Base-by-base conservation (phyloP, 192 early-diverging fungal genomes). In the Chytriomyces hyalinus region DNA sequence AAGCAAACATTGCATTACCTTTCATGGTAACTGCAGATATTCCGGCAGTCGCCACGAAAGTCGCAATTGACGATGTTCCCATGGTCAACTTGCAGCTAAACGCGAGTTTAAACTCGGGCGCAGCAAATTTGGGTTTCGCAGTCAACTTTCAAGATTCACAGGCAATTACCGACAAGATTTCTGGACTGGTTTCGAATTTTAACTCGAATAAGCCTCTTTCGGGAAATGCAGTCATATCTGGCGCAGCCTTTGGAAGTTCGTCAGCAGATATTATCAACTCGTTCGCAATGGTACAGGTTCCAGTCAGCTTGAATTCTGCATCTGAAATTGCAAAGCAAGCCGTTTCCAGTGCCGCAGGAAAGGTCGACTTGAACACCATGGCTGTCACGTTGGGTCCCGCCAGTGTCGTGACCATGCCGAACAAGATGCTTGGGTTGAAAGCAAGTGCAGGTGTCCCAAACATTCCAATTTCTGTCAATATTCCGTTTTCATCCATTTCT, bases 171-270 rank as follows among this genome's bases (percentile, higher is more conserved):
- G 63, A 49, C 17, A 73, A 73, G 63, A 70, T 79, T 49, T 59
- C 69, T 6, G 49, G 59, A 6, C 22, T 79, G 36, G 70, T 70
- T 13, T 20, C 22, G n/a, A 53, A 73, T 6, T 74, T 79, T 61
- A 64, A 75, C 49, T 61, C 20, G 36, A 77, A 64, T 24, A 7
- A 73, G 45, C 67, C 26, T 45, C 70, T 79, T 22, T 61, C 78
- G n/a, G 78, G 78, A 46, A 65, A 46, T 22, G 26, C 73, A 6
- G 63, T 57, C 62, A 44, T 79, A 22, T 73, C 70, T 4, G 70
- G 70, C 36, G 44, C 73, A 3, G 63, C 61, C n/a, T 43, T 79
- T 22, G 78, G 78, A 6, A 22, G 48, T 0, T 79, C 78, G 5
- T 15, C 6, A 13, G 17, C 3, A 13, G 78, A 79, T 49, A 49